These are phyloP conservation scores for Talaromyces marneffei DNA, from an alignment of 2,329 filamentous ascomycete species.

Conservation along the genomic window DNA sequence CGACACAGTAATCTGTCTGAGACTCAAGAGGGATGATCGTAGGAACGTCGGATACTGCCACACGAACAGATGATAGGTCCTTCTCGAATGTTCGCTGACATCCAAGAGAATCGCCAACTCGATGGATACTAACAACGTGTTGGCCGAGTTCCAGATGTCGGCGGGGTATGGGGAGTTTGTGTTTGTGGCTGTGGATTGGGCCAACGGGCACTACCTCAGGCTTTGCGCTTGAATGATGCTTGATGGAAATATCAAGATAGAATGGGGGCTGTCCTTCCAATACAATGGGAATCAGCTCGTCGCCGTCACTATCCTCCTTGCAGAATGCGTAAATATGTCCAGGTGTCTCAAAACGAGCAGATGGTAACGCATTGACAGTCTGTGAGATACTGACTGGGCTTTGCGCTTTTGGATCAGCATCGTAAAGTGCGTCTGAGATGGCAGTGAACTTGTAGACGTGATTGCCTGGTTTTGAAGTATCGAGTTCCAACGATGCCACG, in stretches of 20 bases:
- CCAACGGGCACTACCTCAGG: slow-evolving; percentile 77
- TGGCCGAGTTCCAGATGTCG: slow-evolving; percentile 80
- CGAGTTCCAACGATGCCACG: slow-evolving; percentile 73
- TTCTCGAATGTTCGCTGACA: slow-evolving; percentile 74
- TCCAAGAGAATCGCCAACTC: slow-evolving; percentile 78
- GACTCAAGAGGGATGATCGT: slow-evolving; percentile 83
- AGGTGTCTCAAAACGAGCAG: slow-evolving; percentile 73
- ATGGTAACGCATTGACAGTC: slow-evolving; percentile 75
- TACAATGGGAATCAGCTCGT: slow-evolving; percentile 81
- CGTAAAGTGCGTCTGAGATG: slow-evolving; percentile 80
- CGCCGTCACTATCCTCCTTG: slow-evolving; percentile 71
- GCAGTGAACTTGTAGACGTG: slow-evolving; percentile 84
- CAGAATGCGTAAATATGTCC: slow-evolving; percentile 96
- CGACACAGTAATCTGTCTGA: slow-evolving; percentile 85
- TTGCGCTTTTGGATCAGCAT: slow-evolving; percentile 61
- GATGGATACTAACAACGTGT: slow-evolving; percentile 81
- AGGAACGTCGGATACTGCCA: slow-evolving; percentile 88
- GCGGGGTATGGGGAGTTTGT: slow-evolving; percentile 78
- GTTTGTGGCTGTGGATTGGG: slow-evolving; percentile 67
- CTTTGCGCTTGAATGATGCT: slow-evolving; percentile 74
- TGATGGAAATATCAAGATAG: slow-evolving; percentile 84
- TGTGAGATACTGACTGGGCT: slow-evolving; percentile 68
- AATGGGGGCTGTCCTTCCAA: slow-evolving; percentile 83
- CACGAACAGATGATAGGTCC: slow-evolving; percentile 70
- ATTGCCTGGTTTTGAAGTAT: slow-evolving; percentile 73